phyloP scores from a whole-genome alignment of 179 eudicot genomes.

The Pouteria campechiana region DNA sequence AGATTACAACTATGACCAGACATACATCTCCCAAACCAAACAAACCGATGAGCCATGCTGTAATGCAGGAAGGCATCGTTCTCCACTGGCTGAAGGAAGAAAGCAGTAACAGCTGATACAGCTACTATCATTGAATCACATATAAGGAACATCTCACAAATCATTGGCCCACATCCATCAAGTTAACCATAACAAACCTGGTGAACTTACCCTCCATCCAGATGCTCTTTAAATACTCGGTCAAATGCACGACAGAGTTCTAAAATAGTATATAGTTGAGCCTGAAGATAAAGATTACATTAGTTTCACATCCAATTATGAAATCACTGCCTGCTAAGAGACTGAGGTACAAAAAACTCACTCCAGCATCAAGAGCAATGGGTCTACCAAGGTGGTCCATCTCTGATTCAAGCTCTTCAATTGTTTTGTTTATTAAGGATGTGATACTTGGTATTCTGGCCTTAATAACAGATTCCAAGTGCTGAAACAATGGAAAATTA shows the following conservation, averaged over 20 bases:
- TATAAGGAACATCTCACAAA: too few species aligned
- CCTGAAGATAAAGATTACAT: constrained; percentile 30
- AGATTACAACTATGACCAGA: too few species aligned
- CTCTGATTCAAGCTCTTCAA: constrained; percentile 88
- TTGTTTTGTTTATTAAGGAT: constrained; percentile 67
- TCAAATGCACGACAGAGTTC: constrained; percentile 96
- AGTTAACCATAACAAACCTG: background rate
- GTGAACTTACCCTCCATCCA: constrained; percentile 80
- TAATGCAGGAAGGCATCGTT: background rate
- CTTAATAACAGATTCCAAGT: constrained; percentile 71
- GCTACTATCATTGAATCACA: background rate
- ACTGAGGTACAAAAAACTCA: constrained; percentile 21
- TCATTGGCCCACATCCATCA: too few species aligned
- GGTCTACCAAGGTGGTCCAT: constrained; percentile 91
- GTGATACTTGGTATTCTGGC: constrained; percentile 76
- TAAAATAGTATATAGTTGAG: constrained; percentile 74
- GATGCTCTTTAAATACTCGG: constrained; percentile 77
- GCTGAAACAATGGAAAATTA: constrained; percentile 33
- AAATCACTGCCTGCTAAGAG: background rate
- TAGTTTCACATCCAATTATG: constrained; percentile 1
- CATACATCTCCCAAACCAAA: background rate
- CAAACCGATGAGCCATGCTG: background rate
- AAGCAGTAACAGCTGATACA: background rate
- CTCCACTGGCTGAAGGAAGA: background rate
- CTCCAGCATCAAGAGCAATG: constrained; percentile 83